phyloP scores from a whole-genome alignment of 441 rosid genomes.

The Raphanus hybrid region DNA sequence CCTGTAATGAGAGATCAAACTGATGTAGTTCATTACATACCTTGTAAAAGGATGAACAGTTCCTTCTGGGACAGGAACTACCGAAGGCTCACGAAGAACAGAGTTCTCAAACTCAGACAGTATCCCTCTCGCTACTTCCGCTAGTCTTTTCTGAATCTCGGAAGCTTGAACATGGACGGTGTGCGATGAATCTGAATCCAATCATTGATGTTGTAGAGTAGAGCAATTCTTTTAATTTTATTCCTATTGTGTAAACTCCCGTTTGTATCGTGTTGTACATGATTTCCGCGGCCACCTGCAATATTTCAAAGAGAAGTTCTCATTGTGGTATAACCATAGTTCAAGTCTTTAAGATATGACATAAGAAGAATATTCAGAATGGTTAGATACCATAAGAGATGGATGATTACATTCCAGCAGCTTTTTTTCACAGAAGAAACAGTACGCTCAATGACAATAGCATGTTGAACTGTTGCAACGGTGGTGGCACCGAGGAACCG shows the following conservation, averaged over 20 bases:
- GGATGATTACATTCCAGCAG: too few species aligned
- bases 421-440: neutral
- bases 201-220: too few species aligned
- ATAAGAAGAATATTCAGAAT: neutral
- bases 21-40: too few species aligned
- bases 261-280: too few species aligned
- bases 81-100: constrained; percentile 60
- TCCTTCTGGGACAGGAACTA: constrained; percentile 64
- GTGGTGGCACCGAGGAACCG: too few species aligned
- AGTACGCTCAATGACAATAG: too few species aligned
- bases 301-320: neutral
- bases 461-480: too few species aligned
- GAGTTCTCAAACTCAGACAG: constrained; percentile 77
- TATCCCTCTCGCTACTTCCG: constrained; percentile 82
- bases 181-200: too few species aligned
- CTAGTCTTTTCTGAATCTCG: constrained; percentile 69
- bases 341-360: neutral
- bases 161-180: constrained; percentile 49
- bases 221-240: too few species aligned
- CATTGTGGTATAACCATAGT: neutral
- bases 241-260: neutral
- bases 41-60: constrained; percentile 17
- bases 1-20: too few species aligned
- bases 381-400: neutral
- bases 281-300: neutral